Evolutionary conservation across 192 early-diverging fungal species (phyloP).

Genomic region (Bifiguratus adelaidae): DNA sequence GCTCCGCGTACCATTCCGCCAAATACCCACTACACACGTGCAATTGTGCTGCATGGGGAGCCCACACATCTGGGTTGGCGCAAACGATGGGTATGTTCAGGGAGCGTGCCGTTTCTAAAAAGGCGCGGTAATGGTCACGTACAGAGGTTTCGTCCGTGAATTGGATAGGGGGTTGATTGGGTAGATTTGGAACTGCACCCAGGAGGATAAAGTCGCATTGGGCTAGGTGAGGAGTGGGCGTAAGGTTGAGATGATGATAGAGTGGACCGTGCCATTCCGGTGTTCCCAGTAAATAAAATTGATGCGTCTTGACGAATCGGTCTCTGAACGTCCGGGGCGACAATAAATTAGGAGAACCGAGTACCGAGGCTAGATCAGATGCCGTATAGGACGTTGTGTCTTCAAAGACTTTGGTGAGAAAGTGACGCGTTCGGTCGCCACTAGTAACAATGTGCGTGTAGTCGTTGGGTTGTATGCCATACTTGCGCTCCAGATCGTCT

Average conservation of each 20-base stretch:
- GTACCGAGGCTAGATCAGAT: background rate
- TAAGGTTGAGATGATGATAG: conserved; percentile 3
- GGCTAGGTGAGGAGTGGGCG: background rate
- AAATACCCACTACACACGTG: conserved; percentile 12
- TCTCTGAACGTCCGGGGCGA: background rate
- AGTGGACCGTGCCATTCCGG: conserved; percentile 8
- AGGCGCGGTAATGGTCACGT: conserved; percentile 3
- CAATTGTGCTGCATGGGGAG: conserved; percentile 11
- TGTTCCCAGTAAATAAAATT: conserved; percentile 9
- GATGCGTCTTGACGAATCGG: conserved; percentile 4
- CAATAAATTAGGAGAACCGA: background rate
- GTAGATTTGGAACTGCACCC: conserved; percentile 1
- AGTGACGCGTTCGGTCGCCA: conserved; percentile 8
- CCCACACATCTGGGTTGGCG: conserved; percentile 17
- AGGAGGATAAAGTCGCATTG: conserved; percentile 14
- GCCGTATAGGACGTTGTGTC: background rate
- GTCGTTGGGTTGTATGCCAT: background rate
- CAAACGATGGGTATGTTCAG: conserved; percentile 12
- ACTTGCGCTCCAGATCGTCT: background rate
- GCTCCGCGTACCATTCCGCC: conserved; percentile 9
- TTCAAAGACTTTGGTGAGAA: background rate
- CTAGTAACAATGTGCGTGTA: conserved; percentile 15
- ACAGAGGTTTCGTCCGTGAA: conserved; percentile 1
- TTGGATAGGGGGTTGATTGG: background rate
- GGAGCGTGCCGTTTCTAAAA: conserved; percentile 2